Percentiles rank a stretch among this genome's conserved stretches.
These are phyloP conservation scores for Carex myosuroides DNA, from an alignment of 176 grass and related monocot genomes.

Conservation along the genomic window DNA sequence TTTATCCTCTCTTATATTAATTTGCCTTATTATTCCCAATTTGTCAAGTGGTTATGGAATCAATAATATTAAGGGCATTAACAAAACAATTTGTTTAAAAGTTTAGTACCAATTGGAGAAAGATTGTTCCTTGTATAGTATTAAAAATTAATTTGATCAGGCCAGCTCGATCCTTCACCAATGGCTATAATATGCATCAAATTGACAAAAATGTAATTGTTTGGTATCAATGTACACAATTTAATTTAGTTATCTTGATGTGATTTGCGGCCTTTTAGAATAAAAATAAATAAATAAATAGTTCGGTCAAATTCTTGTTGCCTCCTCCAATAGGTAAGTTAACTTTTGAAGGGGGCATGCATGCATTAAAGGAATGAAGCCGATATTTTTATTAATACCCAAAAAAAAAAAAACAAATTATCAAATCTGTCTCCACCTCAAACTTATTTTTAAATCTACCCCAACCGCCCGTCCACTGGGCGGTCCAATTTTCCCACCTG, in stretches of 20 bases:
- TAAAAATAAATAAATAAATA: background rate
- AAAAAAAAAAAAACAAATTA: too few relatives aligned
- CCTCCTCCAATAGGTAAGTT: background rate
- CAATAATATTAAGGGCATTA: background rate
- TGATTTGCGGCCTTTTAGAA: background rate
- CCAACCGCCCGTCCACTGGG: too few relatives aligned
- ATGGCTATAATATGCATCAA: background rate
- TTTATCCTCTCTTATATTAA: background rate
- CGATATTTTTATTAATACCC: too few relatives aligned
- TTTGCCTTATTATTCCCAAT: background rate
- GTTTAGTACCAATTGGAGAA: conserved; percentile 12
- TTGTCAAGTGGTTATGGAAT: background rate
- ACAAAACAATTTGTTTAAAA: background rate
- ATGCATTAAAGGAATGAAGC: background rate
- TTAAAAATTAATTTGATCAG: background rate
- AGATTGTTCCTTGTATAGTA: background rate
- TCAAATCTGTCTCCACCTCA: too few relatives aligned
- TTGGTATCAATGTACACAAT: background rate
- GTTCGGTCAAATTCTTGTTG: background rate
- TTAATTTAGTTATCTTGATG: background rate
- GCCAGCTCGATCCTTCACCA: background rate
- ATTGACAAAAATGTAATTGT: background rate
- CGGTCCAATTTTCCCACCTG: too few relatives aligned
- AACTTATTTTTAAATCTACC: too few relatives aligned
- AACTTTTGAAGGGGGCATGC: background rate